phyloP scores from a whole-genome alignment of 768 basidiomycete genomes.

The Peribolospora baueri region DNA sequence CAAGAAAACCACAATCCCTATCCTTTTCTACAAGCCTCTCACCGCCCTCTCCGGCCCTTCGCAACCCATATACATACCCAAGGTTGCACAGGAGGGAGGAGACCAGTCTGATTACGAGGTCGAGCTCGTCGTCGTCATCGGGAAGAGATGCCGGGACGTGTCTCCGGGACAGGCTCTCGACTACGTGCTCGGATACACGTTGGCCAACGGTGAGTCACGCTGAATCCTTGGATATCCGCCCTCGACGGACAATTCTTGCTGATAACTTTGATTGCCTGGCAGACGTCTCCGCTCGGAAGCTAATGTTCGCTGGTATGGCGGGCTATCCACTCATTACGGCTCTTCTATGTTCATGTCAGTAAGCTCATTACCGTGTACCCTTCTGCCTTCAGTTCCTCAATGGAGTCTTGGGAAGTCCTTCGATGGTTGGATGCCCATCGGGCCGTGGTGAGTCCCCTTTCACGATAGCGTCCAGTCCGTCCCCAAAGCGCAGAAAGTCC shows the following conservation, averaged over 20 bases:
- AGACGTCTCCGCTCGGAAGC: too few relatives aligned
- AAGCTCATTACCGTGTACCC: conserved; percentile 25
- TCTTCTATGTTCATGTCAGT: too few relatives aligned
- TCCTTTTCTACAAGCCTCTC: conserved; percentile 44
- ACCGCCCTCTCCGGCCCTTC: conserved; percentile 32
- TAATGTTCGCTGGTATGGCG: too few relatives aligned
- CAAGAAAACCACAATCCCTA: conserved; percentile 24
- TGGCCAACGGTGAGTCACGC: conserved; percentile 64
- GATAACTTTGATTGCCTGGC: too few relatives aligned
- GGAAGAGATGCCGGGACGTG: conserved; percentile 55
- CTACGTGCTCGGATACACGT: conserved; percentile 64
- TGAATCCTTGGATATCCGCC: too few relatives aligned
- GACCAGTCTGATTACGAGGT: conserved; percentile 64
- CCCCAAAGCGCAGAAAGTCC: too few relatives aligned
- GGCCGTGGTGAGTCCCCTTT: conserved; percentile 24
- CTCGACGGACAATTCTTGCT: too few relatives aligned
- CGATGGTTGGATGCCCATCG: conserved; percentile 45
- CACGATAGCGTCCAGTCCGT: too few relatives aligned
- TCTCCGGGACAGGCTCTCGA: conserved; percentile 55
- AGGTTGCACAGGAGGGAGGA: conserved; percentile 33
- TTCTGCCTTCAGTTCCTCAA: conserved; percentile 55
- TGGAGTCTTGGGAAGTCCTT: conserved; percentile 78
- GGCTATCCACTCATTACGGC: too few relatives aligned
- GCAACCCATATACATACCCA: conserved; percentile 40
- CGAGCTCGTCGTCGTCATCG: conserved; percentile 58